Percentiles rank a stretch among this genome's conserved stretches.
phyloP scores from a whole-genome alignment of 352 stramenopile species.

The Phytopythium kandeliae region DNA sequence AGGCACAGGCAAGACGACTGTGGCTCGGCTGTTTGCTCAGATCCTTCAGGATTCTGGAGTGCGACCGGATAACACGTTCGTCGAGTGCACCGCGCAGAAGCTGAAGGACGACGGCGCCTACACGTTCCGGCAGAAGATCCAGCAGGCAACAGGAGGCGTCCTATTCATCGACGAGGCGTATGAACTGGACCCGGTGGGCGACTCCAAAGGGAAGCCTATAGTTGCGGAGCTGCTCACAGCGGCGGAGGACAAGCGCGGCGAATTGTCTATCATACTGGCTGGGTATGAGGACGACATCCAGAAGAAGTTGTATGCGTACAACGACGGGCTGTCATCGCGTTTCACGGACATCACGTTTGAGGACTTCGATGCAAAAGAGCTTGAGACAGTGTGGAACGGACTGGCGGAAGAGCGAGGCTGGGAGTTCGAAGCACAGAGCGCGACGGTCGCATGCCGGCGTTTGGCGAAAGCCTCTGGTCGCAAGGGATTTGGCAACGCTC shows the following conservation, averaged over 20 bases:
- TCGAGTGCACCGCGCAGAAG: slow-evolving; percentile 53
- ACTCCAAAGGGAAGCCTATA: slow-evolving; percentile 80
- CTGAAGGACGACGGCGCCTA: slow-evolving; percentile 64
- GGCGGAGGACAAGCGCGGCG: slow-evolving; percentile 79
- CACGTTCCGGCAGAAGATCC: slow-evolving; percentile 76
- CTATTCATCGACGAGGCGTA: slow-evolving; percentile 94
- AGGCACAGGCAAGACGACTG: slow-evolving; percentile 74
- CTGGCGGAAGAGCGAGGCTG: slow-evolving; percentile 40
- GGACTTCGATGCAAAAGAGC: slow-evolving; percentile 87
- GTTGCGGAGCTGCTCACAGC: slow-evolving; percentile 86
- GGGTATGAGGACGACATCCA: slow-evolving; percentile 93
- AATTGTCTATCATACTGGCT: slow-evolving; percentile 88
- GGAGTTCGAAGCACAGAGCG: slow-evolving; percentile 39
- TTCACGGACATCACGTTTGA: slow-evolving; percentile 88
- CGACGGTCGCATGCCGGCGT: slow-evolving; percentile 56
- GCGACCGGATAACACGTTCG: slow-evolving; percentile 28
- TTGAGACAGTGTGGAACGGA: slow-evolving; percentile 70
- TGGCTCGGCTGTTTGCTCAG: slow-evolving; percentile 75
- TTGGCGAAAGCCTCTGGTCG: slow-evolving; percentile 49
- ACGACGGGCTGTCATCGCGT: slow-evolving; percentile 80
- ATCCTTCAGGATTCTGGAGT: slow-evolving; percentile 77
- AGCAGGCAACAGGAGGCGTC: slow-evolving; percentile 66
- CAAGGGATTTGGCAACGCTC: slow-evolving; percentile 88
- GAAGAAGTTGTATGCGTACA: slow-evolving; percentile 90
- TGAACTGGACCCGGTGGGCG: slow-evolving; percentile 73